These are phyloP conservation scores for Ogataea hybrid DNA, from an alignment of 1,139 yeast genomes.

Conservation along the genomic window DNA sequence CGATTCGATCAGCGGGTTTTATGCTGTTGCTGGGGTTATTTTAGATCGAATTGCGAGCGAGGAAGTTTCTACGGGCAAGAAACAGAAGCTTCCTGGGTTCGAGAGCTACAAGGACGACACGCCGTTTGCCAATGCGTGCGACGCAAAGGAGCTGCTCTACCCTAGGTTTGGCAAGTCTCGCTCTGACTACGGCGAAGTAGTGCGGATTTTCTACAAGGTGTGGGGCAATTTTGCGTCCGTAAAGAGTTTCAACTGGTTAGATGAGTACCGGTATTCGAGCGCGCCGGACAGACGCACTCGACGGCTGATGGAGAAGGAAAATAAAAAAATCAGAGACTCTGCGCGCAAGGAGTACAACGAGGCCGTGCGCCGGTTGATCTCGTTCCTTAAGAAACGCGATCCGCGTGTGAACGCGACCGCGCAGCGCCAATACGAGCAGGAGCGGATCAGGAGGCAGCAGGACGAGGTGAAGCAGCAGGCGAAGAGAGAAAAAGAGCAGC, in stretches of 20 bases:
- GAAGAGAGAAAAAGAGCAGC: constrained; percentile 42
- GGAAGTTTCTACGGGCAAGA: constrained; percentile 73
- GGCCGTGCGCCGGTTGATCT: constrained; percentile 68
- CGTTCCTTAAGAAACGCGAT: constrained; percentile 74
- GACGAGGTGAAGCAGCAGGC: constrained; percentile 58
- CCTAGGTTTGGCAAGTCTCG: constrained; percentile 74
- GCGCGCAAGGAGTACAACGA: constrained; percentile 86
- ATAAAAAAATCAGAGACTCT: constrained; percentile 74
- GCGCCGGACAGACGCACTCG: constrained; percentile 89
- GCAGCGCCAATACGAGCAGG: constrained; percentile 48
- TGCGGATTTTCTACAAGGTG: constrained; percentile 64
- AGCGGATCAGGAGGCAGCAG: constrained; percentile 49
- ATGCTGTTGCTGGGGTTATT: constrained; percentile 58
- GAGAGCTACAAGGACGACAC: constrained; percentile 55
- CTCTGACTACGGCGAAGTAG: constrained; percentile 57
- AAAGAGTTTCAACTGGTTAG: constrained; percentile 84
- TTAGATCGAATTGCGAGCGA: constrained; percentile 79
- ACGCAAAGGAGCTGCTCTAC: constrained; percentile 44
- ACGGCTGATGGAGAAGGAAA: constrained; percentile 86
- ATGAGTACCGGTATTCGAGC: constrained; percentile 75
- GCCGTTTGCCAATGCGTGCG: constrained; percentile 43
- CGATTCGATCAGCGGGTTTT: constrained; percentile 68
- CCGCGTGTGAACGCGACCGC: constrained; percentile 68
- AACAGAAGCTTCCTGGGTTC: constrained; percentile 51
- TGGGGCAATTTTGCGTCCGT: constrained; percentile 78